A percentile compares a stretch with the other conserved stretches of the same genome.
These are phyloP conservation scores for Pleurozium schreberi DNA, from an alignment of 225 moss, liverwort and hornwort species.

Conservation along the genomic window DNA sequence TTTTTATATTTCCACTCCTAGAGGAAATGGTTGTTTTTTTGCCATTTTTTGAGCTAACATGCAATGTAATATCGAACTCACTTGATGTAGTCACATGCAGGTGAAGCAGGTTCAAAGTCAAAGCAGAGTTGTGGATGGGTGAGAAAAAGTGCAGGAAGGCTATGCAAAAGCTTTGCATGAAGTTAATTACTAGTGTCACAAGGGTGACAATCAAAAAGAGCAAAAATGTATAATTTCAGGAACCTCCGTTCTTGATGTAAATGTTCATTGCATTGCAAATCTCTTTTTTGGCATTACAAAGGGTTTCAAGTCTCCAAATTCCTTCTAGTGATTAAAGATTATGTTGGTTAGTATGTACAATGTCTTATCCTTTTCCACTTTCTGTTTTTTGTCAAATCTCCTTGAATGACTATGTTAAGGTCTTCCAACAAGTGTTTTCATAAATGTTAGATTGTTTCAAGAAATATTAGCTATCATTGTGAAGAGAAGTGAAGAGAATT, in stretches of 20 bases:
- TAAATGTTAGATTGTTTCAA: not conserved
- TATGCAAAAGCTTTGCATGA: slow-evolving; percentile 94
- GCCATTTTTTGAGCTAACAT: not conserved
- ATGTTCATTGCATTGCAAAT: not conserved
- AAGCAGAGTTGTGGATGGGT: slow-evolving; percentile 87
- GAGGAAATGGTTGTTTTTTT: not conserved
- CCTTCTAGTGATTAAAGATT: not conserved
- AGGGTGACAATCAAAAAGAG: slow-evolving; percentile 91
- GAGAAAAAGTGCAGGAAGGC: slow-evolving; percentile 94
- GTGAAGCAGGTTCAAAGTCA: slow-evolving; percentile 24
- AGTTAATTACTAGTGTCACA: slow-evolving; percentile 67
- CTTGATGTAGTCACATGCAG: not conserved
- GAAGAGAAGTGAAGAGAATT: not conserved
- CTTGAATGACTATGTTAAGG: not conserved
- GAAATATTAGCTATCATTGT: not conserved
- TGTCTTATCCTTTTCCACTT: not conserved
- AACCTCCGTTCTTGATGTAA: not conserved
- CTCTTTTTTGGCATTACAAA: not conserved
- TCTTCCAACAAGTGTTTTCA: not conserved
- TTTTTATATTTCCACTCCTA: not conserved
- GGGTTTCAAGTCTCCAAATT: not conserved
- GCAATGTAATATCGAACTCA: not conserved
- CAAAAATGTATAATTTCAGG: slow-evolving; percentile 47
- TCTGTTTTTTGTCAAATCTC: not conserved
- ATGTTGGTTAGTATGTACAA: not conserved